Base-by-base conservation (phyloP, 2,329 filamentous ascomycete species). In the Arthrocladium fulminans region DNA sequence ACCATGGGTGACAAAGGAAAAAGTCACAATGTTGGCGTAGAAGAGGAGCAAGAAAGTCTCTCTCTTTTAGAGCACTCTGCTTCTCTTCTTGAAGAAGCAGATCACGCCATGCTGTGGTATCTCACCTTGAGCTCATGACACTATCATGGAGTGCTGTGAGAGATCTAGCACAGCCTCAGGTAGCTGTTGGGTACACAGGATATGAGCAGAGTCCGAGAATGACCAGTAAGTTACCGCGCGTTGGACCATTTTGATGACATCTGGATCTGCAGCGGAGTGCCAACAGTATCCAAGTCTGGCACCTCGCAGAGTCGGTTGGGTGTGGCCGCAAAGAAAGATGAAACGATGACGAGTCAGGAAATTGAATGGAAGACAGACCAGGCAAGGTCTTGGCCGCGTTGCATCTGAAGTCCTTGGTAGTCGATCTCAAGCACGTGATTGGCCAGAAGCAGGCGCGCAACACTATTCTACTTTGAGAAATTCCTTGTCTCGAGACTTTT, bases 161-260 rank as follows among this genome's bases (percentile, higher is more conserved):
- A 25, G 22, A 9, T 17, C 30, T 25, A 35, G 8, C 43, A 35
- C 23, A 25, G 30, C 43, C 30, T 38, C 32, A 34, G 15, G 29
- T 19, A 37, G 42, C 29, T 29, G 44, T 47, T 47, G 44, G 44
- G 34, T 38, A 47, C 44, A 47, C 44, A 38, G 15, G 17, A 13
- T 12, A 20, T 7, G 29, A 29, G 8, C 50, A 49, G 34, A 51
- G 39, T 47, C 35, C 43, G 50, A 53, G 50, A 29, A 54, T 46
- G 54, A 52, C 55, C 55, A 56, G 54, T 58, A 48, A 46, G 45
- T 55, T 55, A 43, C 45, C 50, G 52, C 46, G 37, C 24, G 27
- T 24, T 3, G 27, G 38, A 24, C 15, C 10, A 39, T 19, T 29
- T 29, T 24, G 44, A 47, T 20, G 24, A 19, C 7, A 27, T 47